Evolutionary conservation across 768 basidiomycete genomes (phyloP).

Genomic region (Dendrothele bispora): DNA sequence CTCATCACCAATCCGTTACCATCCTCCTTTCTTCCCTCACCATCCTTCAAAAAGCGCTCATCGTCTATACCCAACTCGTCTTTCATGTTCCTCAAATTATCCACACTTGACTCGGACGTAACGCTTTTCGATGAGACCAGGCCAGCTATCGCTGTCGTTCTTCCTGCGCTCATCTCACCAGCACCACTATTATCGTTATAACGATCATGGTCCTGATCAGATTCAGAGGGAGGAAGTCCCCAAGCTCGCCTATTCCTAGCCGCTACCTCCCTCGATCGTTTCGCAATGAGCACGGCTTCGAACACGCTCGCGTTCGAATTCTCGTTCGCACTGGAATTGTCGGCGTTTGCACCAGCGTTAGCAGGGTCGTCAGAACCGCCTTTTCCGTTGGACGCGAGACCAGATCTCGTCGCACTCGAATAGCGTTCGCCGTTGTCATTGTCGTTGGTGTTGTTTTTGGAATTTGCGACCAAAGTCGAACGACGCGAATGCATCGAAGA

Average conservation of each 20-base stretch:
- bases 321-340: no score
- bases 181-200: no score
- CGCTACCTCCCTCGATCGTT: constrained; percentile 32
- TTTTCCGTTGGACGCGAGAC: neutral
- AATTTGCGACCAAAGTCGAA: no score
- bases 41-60: constrained; percentile 20
- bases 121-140: no score
- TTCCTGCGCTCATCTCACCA: no score
- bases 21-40: no score
- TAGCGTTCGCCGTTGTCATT: neutral
- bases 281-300: constrained; percentile 17
- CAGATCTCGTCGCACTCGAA: neutral
- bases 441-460: no score
- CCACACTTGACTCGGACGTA: constrained; percentile 15
- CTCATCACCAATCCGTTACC: no score
- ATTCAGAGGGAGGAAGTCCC: constrained; percentile 46
- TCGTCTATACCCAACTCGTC: constrained; percentile 12
- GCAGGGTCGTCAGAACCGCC: neutral
- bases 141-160: no score
- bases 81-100: constrained; percentile 4
- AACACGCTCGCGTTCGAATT: no score
- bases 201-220: constrained; percentile 20
- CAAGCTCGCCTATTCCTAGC: constrained; percentile 50
- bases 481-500: no score
- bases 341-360: no score